These are phyloP conservation scores for Trichosporon asahii DNA, from an alignment of 1,284 basidiomycete genomes.

Conservation along the genomic window DNA sequence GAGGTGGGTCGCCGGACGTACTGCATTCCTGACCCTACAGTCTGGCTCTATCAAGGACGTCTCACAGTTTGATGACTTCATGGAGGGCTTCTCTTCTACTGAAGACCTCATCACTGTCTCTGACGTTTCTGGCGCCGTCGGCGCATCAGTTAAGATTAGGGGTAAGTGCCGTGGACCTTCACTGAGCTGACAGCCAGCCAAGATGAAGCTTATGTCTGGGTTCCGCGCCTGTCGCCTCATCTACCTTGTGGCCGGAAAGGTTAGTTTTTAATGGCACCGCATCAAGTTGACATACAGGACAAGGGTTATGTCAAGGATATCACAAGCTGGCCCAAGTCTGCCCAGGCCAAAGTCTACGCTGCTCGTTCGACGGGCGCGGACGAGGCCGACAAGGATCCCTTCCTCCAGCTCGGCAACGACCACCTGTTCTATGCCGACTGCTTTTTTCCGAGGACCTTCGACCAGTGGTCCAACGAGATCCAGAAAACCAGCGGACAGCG, in stretches of 20 bases:
- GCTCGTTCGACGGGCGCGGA: conserved; percentile 21
- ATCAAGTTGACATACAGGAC: conserved; percentile 7
- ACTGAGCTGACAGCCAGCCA: neutral
- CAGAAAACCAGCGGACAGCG: neutral
- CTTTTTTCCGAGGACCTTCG: conserved; percentile 20
- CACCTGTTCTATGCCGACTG: conserved; percentile 22
- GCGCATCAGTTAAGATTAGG: conserved; percentile 23
- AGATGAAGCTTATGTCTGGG: conserved; percentile 14
- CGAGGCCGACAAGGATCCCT: conserved; percentile 25
- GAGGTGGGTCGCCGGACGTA: neutral
- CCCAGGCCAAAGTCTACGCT: conserved; percentile 20
- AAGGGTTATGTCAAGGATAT: conserved; percentile 15
- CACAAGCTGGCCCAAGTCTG: neutral
- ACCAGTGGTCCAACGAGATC: conserved; percentile 11
- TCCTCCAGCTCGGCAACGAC: conserved; percentile 25
- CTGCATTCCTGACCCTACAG: neutral
- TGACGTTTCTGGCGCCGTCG: conserved; percentile 62
- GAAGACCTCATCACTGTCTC: conserved; percentile 60
- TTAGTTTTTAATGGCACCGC: neutral
- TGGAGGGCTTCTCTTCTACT: conserved; percentile 24
- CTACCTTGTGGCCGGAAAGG: conserved; percentile 19
- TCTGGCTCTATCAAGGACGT: conserved; percentile 11
- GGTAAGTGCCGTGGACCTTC: conserved; percentile 22
- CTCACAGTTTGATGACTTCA: conserved; percentile 29
- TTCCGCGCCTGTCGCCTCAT: conserved; percentile 22